A percentile compares a stretch with the other conserved stretches of the same genome.
These are phyloP conservation scores for Anthracocystis setariae DNA, from an alignment of 1,284 basidiomycete species.

Conservation along the genomic window DNA sequence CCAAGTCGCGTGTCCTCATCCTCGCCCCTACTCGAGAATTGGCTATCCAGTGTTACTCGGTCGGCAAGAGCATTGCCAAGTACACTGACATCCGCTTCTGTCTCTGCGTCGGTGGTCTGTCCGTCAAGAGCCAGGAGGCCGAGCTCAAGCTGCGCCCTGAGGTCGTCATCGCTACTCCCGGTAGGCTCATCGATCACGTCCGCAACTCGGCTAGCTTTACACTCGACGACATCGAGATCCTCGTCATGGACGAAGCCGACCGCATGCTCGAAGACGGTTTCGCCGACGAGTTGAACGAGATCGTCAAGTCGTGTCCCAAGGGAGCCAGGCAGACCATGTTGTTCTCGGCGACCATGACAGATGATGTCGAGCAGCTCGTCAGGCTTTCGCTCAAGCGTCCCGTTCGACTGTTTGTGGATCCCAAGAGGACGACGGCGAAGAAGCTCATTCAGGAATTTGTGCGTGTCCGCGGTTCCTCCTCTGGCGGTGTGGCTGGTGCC, in stretches of 20 bases:
- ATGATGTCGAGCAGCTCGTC: slow-evolving; percentile 91
- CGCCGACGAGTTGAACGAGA: slow-evolving; percentile 93
- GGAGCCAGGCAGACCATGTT: slow-evolving; percentile 73
- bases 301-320: slow-evolving; percentile 86
- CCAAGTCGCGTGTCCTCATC: slow-evolving; percentile 92
- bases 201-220: slow-evolving; percentile 94
- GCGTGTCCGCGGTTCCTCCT: slow-evolving; percentile 50
- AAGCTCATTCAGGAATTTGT: slow-evolving; percentile 92
- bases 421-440: slow-evolving; percentile 85
- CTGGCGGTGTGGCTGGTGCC: slow-evolving; percentile 68
- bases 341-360: slow-evolving; percentile 99
- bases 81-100: slow-evolving; percentile 91
- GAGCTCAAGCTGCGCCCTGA: slow-evolving; percentile 94
- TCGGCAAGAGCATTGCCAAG: slow-evolving; percentile 88
- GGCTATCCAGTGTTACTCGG: slow-evolving; percentile 96
- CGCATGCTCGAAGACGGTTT: slow-evolving; percentile 98
- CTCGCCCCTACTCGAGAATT: slow-evolving; percentile 95
- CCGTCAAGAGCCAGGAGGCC: slow-evolving; percentile 95
- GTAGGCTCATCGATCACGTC: slow-evolving; percentile 95
- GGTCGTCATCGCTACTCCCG: slow-evolving; percentile 97
- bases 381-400: slow-evolving; percentile 88
- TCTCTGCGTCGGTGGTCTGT: slow-evolving; percentile 93
- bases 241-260: slow-evolving; percentile 99
- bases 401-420: slow-evolving; percentile 88
- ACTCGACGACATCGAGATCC: slow-evolving; percentile 93